Evolutionary conservation across 2,329 filamentous ascomycete genomes (phyloP), one percentile per base, ranked within the genome.

Genomic region (Simplicillium aogashimaense): DNA sequence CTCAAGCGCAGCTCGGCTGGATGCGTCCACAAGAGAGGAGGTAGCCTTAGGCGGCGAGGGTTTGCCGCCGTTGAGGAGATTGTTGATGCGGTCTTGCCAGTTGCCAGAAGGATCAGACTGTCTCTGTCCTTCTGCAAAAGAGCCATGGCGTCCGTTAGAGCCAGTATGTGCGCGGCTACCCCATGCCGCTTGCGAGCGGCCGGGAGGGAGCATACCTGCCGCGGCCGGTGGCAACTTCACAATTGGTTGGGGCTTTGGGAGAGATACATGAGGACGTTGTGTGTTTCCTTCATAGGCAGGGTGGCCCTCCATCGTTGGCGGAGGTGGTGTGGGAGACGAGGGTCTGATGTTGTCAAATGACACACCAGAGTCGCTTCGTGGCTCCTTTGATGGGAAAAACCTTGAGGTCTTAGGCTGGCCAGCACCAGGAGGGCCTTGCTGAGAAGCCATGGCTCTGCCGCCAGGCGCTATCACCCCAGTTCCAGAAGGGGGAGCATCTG

Each of bases 71-170:
- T 79, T 76, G 29, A 95, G 72, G 35, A 94, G 70, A 35, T 74
- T 81, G 58, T 94, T 88, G 58, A 95, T 88, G 52, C 80, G 80
- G 51, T 84, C 81, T 58, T 94, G 87, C 88, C 88, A 90, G 20
- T 25, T 25, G 20, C 20, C 20, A 25, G 20, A 25, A 6, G 20
- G 20, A 40, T 72, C 71, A 39, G 55, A 53, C 46, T 64, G 50
- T 43, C 58, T 56, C n/a, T 37, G 17, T 11, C 3, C 14, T 13
- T 37, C 16, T 8, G 17, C n/a, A 12, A 9, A 37, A 37, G 35
- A 39, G 37, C 8, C 34, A 40, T 7, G 38, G 20, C 20, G 20
- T 25, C 20, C 20, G 9, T 25, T 25, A 25, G 36, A 38, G 39
- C 3, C 31, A 30, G 16, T 38, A 4, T 54, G 42, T 13, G 53